Conservation (phyloP, 108 stramenopile genomes). For the Bacterosira constricta region DNA sequence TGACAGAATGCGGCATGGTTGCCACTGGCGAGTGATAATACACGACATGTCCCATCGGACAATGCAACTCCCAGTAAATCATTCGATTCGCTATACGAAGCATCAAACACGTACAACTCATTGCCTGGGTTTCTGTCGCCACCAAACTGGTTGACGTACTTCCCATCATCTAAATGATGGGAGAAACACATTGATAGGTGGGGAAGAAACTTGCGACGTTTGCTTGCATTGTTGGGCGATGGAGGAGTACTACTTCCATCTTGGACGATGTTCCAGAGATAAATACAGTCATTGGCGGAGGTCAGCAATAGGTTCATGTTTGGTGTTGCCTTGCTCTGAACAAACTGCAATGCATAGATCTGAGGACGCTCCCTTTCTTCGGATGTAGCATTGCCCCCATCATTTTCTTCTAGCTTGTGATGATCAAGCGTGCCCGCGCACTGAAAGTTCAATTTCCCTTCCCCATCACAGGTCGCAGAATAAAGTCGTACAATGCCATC, state of each 20-base stretch:
- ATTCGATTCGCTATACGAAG: constrained; percentile 65
- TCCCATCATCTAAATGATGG: constrained; percentile 11
- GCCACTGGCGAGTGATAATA: constrained; percentile 7
- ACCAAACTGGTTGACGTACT: constrained; percentile 56
- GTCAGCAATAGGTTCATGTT: constrained; percentile 67
- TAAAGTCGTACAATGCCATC: constrained; percentile 58
- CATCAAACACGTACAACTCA: constrained; percentile 81
- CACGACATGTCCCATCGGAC: constrained; percentile 77
- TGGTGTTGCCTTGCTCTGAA: constrained; percentile 36
- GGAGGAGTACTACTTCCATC: background rate
- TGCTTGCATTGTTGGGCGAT: background rate
- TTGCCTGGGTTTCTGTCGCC: constrained; percentile 85
- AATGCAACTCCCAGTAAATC: constrained; percentile 81
- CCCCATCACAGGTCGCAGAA: constrained; percentile 1
- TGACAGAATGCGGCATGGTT: background rate
- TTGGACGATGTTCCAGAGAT: constrained; percentile 66
- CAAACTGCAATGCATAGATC: constrained; percentile 81
- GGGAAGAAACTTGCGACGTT: constrained; percentile 23
- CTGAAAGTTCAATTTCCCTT: constrained; percentile 25
- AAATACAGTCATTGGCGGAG: constrained; percentile 79
- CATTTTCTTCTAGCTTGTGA: constrained; percentile 22
- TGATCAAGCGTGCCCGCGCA: constrained; percentile 46
- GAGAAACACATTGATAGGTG: constrained; percentile 31
- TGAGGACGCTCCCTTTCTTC: constrained; percentile 71
- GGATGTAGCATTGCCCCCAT: background rate